These are phyloP conservation scores for Cryphonectria naterciae DNA, from an alignment of 2,329 filamentous ascomycete genomes.

Conservation along the genomic window DNA sequence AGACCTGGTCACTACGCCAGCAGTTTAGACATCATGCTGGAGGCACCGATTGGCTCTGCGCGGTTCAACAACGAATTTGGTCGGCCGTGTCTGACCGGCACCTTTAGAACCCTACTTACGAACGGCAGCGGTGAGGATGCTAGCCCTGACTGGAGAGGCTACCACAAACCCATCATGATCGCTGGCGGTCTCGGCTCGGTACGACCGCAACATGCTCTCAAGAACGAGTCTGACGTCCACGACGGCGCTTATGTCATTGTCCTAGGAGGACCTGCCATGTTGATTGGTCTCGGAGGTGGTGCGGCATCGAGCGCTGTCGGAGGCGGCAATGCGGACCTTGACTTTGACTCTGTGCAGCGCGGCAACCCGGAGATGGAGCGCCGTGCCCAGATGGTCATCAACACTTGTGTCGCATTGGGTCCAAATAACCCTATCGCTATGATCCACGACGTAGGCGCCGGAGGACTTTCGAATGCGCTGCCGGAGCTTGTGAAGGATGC, in stretches of 20 bases:
- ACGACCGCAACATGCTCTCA: slow-evolving; percentile 86
- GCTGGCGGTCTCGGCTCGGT: slow-evolving; percentile 94
- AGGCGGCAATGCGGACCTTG: slow-evolving; percentile 84
- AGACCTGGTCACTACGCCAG: slow-evolving; percentile 91
- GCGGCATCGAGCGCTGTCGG: slow-evolving; percentile 91
- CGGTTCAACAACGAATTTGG: slow-evolving; percentile 99
- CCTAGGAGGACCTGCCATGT: slow-evolving; percentile 93
- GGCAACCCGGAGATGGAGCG: slow-evolving; percentile 97
- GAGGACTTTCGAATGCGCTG: slow-evolving; percentile 75
- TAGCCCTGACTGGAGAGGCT: slow-evolving; percentile 75
- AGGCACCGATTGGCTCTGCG: slow-evolving; percentile 92
- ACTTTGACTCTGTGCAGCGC: slow-evolving; percentile 96
- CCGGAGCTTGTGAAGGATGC: slow-evolving; percentile 92
- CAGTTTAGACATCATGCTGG: slow-evolving; percentile 95
- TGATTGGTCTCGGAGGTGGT: slow-evolving; percentile 94
- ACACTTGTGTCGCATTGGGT: slow-evolving; percentile 85
- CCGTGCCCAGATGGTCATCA: slow-evolving; percentile 96
- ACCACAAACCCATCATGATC: slow-evolving; percentile 99
- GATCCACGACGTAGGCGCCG: slow-evolving; percentile 96
- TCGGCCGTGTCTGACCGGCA: slow-evolving; percentile 82
- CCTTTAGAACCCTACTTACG: slow-evolving; percentile 87
- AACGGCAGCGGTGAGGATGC: slow-evolving; percentile 60
- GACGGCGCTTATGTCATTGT: slow-evolving; percentile 91
- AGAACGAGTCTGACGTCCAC: slow-evolving; percentile 76
- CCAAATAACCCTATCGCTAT: slow-evolving; percentile 88